Conservation (phyloP, 2,329 filamentous ascomycete species). For the Fusarium sp. region DNA sequence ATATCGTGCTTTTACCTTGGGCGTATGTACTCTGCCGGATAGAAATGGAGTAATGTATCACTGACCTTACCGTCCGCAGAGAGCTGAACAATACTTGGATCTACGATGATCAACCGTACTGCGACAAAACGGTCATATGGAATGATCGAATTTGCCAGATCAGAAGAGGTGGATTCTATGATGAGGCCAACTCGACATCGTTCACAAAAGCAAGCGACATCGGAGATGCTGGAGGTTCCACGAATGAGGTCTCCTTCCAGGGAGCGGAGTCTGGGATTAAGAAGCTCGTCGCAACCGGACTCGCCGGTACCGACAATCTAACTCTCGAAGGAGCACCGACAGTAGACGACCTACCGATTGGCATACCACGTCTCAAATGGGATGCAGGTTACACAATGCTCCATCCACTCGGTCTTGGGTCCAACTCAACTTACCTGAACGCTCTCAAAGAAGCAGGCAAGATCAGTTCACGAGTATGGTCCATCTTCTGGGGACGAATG, state of each 20-base stretch:
- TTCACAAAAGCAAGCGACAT: constrained; percentile 32
- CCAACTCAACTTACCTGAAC: constrained; percentile 49
- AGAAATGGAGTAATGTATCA: accelerated
- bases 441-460: constrained; percentile 32
- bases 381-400: constrained; percentile 47
- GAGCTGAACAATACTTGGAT: constrained; percentile 52
- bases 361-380: constrained; percentile 46
- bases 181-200: constrained; percentile 29
- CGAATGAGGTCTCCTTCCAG: constrained; percentile 26
- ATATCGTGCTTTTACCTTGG: constrained; percentile 48
- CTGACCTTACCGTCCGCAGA: constrained; percentile 17
- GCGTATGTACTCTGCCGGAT: constrained; percentile 34
- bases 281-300: constrained; percentile 40
- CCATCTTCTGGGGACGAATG: constrained; percentile 53
- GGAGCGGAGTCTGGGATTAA: constrained; percentile 41
- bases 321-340: constrained; percentile 7
- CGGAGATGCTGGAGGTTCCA: constrained; percentile 28
- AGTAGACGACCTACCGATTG: constrained; percentile 37
- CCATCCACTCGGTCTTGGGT: constrained; percentile 47
- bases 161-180: constrained; percentile 38
- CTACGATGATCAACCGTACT: constrained; percentile 48
- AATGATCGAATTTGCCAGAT: constrained; percentile 48
- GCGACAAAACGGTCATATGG: constrained; percentile 47
- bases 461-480: constrained; percentile 48
- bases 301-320: constrained; percentile 40